These are phyloP conservation scores for Cydonia oblonga DNA, from an alignment of 331 rosid genomes.

Conservation along the genomic window DNA sequence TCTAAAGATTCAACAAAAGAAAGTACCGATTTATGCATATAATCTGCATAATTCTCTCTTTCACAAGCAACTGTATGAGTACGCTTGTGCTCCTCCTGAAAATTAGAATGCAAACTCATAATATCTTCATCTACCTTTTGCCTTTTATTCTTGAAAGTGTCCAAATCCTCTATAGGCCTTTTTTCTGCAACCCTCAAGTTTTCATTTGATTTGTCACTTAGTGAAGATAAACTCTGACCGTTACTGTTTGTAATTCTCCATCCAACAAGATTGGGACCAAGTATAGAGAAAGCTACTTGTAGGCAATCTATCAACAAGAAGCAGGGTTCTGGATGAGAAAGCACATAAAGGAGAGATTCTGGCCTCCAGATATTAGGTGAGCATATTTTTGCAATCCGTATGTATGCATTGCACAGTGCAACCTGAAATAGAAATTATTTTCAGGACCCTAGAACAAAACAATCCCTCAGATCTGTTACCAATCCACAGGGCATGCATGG, in stretches of 20 bases:
- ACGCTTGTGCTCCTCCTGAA: constrained; percentile 30
- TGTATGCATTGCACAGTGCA: constrained; percentile 69
- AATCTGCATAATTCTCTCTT: constrained; percentile 42
- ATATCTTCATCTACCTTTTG: constrained; percentile 45
- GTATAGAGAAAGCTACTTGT: constrained; percentile 55
- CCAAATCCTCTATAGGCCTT: constrained; percentile 50
- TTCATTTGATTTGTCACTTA: constrained; percentile 32
- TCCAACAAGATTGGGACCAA: constrained; percentile 59
- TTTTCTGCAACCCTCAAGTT: constrained; percentile 46
- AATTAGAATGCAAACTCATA: constrained; percentile 28
- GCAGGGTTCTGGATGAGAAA: constrained; percentile 50
- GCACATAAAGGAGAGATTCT: constrained; percentile 53
- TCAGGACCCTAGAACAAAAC: constrained; percentile 18
- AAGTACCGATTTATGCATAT: constrained; percentile 46
- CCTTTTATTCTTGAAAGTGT: constrained; percentile 37
- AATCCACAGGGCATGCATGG: constrained; percentile 7
- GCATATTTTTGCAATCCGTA: constrained; percentile 59
- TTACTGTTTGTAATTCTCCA: constrained; percentile 19
- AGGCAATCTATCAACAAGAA: constrained; percentile 64
- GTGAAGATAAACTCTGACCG: constrained; percentile 14
- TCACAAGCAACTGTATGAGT: constrained; percentile 28
- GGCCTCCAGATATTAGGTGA: constrained; percentile 85
- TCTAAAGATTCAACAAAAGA: constrained; percentile 40
- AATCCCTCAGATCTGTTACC: constrained; percentile 17
- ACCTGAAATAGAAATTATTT: constrained; percentile 34